A percentile compares a stretch with the other conserved stretches of the same genome.
Conservation (phyloP, 257 asterid species). For the Lycium ferocissimum region DNA sequence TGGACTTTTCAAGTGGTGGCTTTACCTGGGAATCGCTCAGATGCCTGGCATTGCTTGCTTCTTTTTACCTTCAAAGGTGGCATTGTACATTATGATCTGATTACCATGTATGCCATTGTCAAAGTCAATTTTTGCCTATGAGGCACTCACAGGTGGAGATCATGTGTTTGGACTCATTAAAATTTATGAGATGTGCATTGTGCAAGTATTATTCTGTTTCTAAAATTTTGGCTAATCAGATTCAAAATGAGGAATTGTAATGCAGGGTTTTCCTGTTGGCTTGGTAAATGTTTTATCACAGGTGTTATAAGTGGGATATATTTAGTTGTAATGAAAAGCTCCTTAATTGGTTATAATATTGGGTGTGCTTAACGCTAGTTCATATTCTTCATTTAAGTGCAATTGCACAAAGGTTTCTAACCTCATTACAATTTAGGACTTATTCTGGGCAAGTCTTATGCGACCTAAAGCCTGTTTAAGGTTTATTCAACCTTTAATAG, state of each 20-base stretch:
- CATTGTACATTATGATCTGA: conserved; percentile 58
- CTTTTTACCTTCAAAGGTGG: conserved; percentile 40
- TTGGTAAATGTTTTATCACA: not conserved
- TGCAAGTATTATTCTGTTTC: conserved; percentile 9
- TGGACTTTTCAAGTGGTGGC: conserved; percentile 33
- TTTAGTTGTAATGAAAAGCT: not conserved
- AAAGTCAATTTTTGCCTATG: conserved; percentile 43
- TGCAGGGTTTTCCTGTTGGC: not conserved
- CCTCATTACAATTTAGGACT: too few relatives aligned
- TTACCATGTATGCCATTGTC: conserved; percentile 38
- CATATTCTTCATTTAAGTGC: not conserved
- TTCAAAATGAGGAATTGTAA: conserved; percentile 27
- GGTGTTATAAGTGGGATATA: not conserved
- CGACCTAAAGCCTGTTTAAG: too few relatives aligned
- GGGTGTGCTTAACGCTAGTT: not conserved
- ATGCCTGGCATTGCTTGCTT: conserved; percentile 31
- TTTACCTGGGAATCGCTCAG: conserved; percentile 34
- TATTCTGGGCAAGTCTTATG: too few relatives aligned
- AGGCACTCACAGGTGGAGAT: conserved; percentile 41
- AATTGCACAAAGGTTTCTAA: too few relatives aligned
- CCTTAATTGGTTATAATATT: not conserved
- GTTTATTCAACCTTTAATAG: too few relatives aligned
- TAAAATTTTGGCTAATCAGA: conserved; percentile 19
- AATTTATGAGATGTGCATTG: not conserved
- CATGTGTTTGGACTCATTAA: not conserved